A percentile compares a stretch with the other conserved stretches of the same genome.
phyloP scores from a whole-genome alignment of 768 basidiomycete species.

The Boletus coccyginus region DNA sequence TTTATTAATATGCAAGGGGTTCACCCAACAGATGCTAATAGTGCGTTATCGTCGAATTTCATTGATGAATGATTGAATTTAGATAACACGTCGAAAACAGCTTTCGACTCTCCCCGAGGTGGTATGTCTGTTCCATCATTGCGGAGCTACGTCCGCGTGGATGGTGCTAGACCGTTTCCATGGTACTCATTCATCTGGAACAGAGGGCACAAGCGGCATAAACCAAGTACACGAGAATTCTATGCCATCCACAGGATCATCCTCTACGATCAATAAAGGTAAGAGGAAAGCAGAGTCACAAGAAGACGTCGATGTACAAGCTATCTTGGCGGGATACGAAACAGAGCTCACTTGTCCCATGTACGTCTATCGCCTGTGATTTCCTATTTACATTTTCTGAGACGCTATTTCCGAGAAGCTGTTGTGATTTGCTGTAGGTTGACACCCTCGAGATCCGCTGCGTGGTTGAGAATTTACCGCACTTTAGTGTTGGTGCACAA shows the following conservation, averaged over 20 bases:
- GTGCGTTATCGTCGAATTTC: conserved; percentile 9
- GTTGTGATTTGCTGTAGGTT: conserved; percentile 67
- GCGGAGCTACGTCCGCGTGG: neutral
- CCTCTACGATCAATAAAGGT: conserved; percentile 38
- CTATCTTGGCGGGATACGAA: conserved; percentile 49
- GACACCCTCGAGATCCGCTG: neutral
- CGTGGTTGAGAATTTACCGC: neutral
- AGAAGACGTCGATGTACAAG: conserved; percentile 23
- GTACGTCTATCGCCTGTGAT: conserved; percentile 40
- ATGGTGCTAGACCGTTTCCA: neutral
- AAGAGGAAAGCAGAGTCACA: conserved; percentile 38
- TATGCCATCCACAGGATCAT: neutral
- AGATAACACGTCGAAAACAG: neutral
- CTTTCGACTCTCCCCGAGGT: neutral
- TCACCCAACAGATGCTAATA: neutral
- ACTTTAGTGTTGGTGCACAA: conserved; percentile 57
- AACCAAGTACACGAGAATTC: conserved; percentile 2
- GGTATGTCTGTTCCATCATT: conserved; percentile 18
- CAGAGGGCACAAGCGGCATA: neutral
- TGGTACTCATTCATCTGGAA: conserved; percentile 7
- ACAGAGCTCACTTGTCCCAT: conserved; percentile 70
- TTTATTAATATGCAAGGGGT: conserved; percentile 8
- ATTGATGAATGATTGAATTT: neutral
- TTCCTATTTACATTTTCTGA: neutral
- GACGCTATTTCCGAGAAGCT: conserved; percentile 43